Conservation (phyloP, 768 basidiomycete species). For the Naematelia aurantialba region DNA sequence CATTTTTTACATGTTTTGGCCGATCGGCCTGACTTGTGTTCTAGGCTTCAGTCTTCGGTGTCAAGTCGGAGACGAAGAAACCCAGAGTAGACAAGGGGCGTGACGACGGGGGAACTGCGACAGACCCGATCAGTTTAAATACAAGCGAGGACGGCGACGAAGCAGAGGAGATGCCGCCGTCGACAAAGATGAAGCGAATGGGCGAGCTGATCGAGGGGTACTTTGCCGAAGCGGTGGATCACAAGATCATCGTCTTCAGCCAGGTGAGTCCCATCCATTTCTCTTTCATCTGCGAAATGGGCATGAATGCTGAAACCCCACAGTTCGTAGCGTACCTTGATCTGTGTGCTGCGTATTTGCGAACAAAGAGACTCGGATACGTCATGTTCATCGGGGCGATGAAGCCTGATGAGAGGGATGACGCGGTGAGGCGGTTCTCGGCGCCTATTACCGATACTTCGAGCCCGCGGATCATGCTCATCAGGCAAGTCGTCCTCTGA, state of each 20-base stretch:
- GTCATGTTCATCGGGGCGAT: constrained; percentile 50
- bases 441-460: constrained; percentile 24
- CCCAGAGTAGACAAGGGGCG: constrained; percentile 8
- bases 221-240: constrained; percentile 52
- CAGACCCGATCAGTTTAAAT: background rate
- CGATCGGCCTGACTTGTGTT: background rate
- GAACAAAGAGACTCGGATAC: constrained; percentile 50
- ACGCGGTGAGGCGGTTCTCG: constrained; percentile 43
- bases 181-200: constrained; percentile 62
- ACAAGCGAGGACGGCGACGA: constrained; percentile 52
- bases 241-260: constrained; percentile 56
- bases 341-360: constrained; percentile 64
- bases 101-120: background rate
- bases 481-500: constrained; percentile 16
- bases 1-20: no score
- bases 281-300: background rate
- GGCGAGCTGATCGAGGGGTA: constrained; percentile 23
- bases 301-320: constrained; percentile 52
- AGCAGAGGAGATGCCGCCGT: constrained; percentile 61
- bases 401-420: constrained; percentile 41
- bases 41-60: background rate
- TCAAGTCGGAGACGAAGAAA: constrained; percentile 3
- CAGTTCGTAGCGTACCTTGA: constrained; percentile 68
- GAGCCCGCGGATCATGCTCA: constrained; percentile 45
- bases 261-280: background rate